Base-by-base conservation (phyloP, 345 rosid genomes). In the Tarenaya hassleriana region DNA sequence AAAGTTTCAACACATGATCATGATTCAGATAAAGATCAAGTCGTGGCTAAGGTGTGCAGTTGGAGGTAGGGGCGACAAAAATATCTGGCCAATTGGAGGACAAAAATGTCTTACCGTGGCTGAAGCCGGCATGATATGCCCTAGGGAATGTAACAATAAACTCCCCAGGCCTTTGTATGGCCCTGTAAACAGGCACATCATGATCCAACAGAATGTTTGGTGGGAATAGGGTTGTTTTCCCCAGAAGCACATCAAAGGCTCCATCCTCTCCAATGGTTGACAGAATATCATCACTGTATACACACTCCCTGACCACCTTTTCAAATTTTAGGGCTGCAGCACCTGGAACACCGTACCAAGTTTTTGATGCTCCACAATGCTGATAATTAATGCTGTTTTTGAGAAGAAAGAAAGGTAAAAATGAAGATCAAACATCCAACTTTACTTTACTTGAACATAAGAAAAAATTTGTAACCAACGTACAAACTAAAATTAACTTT, bases 271-370 rank as follows among this genome's bases (percentile, higher is more conserved):
- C 97, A 47, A 72, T 79, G 41, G 73, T 63, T 40, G 92, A 79
- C 9, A 80, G 72, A 71, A 94, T 86, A 58, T 86, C 92, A 44
- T 47, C 73, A 31, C 66, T 80, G 69, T 94, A 94, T 12, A 94
- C 99, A 51, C 78, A 76, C 64, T 94, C 86, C 68, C 69, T 73
- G 38, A 81, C 99, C 61, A 86, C 96, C 75, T 80, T 84, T 72
- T 94, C 99, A 77, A 94, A 94, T 24, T 74, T 68, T 61, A 79
- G 70, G 59, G 99, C 99, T 56, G 99, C 86, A 55, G 79, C 79
- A 62, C 99, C 97, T 0, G 99, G 99, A 71, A 89, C 55, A 39
- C 97, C 99, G 60, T 94, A 94, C 99, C 99, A 94, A 59, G 99
- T 94, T 77, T 94, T 94, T 60, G 84, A 82, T 62, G 99, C 97